phyloP scores from a whole-genome alignment of 2,329 filamentous ascomycete genomes.

The Aspergillus jensenii region DNA sequence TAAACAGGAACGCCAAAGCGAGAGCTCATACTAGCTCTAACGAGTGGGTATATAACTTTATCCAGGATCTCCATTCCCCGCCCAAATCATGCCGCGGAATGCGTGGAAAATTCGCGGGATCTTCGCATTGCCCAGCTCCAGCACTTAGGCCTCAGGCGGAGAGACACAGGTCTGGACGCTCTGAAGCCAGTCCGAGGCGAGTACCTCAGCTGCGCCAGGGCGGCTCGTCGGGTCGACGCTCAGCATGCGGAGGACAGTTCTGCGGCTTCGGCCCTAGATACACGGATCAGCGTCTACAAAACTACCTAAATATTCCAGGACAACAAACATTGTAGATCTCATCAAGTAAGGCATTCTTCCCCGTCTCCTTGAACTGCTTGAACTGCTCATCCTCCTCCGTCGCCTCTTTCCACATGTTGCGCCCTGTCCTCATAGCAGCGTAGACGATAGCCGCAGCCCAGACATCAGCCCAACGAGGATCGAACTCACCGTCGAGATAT shows the following conservation, averaged over 20 bases:
- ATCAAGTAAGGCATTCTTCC: not conserved
- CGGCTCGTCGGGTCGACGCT: not conserved
- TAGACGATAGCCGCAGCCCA: conserved; percentile 1
- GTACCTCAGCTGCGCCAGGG: not conserved
- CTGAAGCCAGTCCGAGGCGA: not conserved
- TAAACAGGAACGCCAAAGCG: too few species aligned
- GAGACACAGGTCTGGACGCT: not conserved
- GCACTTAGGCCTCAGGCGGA: fast-evolving
- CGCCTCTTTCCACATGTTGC: not conserved
- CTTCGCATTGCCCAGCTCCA: too few species aligned
- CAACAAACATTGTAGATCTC: not conserved
- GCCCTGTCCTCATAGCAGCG: not conserved
- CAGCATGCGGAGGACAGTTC: not conserved
- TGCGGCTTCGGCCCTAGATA: not conserved
- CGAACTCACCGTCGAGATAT: not conserved
- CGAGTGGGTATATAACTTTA: too few species aligned
- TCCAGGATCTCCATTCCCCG: too few species aligned
- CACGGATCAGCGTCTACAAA: not conserved
- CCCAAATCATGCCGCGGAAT: too few species aligned
- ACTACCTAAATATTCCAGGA: not conserved
- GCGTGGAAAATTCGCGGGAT: too few species aligned
- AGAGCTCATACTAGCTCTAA: too few species aligned
- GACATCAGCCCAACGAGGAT: not conserved
- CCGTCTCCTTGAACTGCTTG: not conserved
- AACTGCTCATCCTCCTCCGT: not conserved